Percentiles rank a stretch among this genome's conserved stretches.
These are phyloP conservation scores for Puccinia horiana DNA, from an alignment of 1,284 basidiomycete species.

Conservation along the genomic window DNA sequence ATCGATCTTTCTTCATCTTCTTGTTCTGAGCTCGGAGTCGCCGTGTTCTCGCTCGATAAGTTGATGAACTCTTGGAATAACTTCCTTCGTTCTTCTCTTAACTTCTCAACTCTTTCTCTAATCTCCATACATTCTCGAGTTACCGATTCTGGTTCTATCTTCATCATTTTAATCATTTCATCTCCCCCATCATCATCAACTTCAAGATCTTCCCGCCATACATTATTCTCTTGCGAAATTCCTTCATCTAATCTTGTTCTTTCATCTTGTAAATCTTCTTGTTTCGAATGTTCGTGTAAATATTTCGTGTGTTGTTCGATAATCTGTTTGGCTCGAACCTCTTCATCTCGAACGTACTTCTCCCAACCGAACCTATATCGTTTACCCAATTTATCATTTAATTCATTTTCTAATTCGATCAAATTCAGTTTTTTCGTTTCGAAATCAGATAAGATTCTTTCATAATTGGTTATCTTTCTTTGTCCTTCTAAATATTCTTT, in stretches of 20 bases:
- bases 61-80: slow-evolving; percentile 74
- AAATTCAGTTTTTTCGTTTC: slow-evolving; percentile 68
- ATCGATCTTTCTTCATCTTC: slow-evolving; percentile 51
- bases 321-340: slow-evolving; percentile 69
- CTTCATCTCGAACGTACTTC: slow-evolving; percentile 84
- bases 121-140: slow-evolving; percentile 65
- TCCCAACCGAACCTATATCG: slow-evolving; percentile 84
- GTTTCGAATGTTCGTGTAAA: slow-evolving; percentile 31
- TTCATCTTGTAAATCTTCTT: too few relatives aligned
- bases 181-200: slow-evolving; percentile 56
- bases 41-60: slow-evolving; percentile 74
- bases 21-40: slow-evolving; percentile 29
- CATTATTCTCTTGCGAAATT: too few relatives aligned
- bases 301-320: slow-evolving; percentile 15
- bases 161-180: slow-evolving; percentile 55
- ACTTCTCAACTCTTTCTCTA: slow-evolving; percentile 68
- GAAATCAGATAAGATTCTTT: slow-evolving; percentile 69
- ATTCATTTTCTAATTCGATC: slow-evolving; percentile 68
- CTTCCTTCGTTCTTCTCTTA: slow-evolving; percentile 69
- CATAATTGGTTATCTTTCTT: slow-evolving; percentile 65
- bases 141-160: slow-evolving; percentile 59
- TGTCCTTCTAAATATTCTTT: slow-evolving; percentile 87
- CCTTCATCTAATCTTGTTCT: too few relatives aligned
- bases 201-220: slow-evolving; percentile 34
- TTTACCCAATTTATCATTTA: slow-evolving; percentile 74